Base-by-base conservation (phyloP, 2,329 filamentous ascomycete genomes). In the Aspergillus jensenii region DNA sequence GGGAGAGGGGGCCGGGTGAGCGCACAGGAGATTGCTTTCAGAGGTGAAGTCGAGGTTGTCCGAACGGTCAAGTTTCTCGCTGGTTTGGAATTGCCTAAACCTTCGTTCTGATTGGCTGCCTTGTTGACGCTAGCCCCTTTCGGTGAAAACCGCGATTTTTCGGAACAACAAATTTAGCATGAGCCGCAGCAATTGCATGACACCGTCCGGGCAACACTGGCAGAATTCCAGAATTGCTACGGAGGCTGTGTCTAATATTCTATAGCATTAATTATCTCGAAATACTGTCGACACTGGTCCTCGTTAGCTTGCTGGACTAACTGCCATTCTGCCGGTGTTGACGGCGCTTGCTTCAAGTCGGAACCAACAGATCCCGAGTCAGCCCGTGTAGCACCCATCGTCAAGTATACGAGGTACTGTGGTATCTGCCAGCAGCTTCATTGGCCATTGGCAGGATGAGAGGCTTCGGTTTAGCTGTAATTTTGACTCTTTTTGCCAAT, bases 71-170 rank as follows among this genome's bases (percentile, higher is more conserved):
- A 70, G 67, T 75, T 72, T 74, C 67, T 69, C 68, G 68, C 64
- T 65, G 49, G 65, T 66, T 63, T 64, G 66, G 64, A 67, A 70
- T 69, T 73, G 70, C 64, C 70, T 72, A 72, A 71, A 71, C 69
- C 66, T 65, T 69, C 65, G 51, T 58, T 55, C 61, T 75, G 72
- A 75, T 76, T 76, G 74, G 74, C 62, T 61, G 57, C 35, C 46
- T 45, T 35, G 11, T 35, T 52, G 63, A 55, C 62, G 60, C 63
- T 68, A 68, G 66, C 67, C 65, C 54, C 59, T 65, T 67, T 74
- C 68, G 69, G 71, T 69, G 66, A 73, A 73, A 73, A 73, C 71
- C 72, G 72, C 67, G 67, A 71, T 55, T 67, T 66, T 62, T 71
- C 70, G 69, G 71, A 71, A 67, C 64, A 64, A 59, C 65, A 65